A percentile compares a stretch with the other conserved stretches of the same genome.
These are phyloP conservation scores for Begonia masoniana DNA, from an alignment of 306 rosid genomes.

Conservation along the genomic window DNA sequence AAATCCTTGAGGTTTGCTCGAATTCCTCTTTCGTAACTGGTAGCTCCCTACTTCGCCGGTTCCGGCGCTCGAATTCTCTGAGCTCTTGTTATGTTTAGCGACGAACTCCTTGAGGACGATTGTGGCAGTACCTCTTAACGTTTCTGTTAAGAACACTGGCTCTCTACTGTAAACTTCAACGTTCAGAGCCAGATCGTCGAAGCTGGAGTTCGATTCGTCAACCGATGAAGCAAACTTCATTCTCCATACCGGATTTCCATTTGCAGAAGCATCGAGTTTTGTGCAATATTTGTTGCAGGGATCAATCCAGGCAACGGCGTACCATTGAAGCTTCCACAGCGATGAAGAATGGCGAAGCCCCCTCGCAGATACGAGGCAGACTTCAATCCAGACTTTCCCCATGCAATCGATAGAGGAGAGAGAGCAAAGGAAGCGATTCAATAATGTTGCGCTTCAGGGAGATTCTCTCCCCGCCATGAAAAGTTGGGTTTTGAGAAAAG, in stretches of 20 bases:
- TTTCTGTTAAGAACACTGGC: constrained; percentile 58
- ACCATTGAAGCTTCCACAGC: constrained; percentile 78
- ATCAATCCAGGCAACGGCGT: constrained; percentile 77
- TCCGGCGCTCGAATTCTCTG: constrained; percentile 26
- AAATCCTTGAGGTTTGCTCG: constrained; percentile 60
- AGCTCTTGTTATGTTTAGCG: constrained; percentile 34
- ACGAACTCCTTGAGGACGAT: constrained; percentile 50
- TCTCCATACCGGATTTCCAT: constrained; percentile 70
- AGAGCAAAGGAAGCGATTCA: not conserved
- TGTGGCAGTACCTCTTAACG: constrained; percentile 55
- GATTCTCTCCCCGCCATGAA: not conserved
- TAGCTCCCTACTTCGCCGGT: constrained; percentile 58
- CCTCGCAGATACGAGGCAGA: constrained; percentile 64
- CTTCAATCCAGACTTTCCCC: constrained; percentile 71
- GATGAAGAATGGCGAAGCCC: constrained; percentile 48
- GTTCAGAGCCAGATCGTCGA: constrained; percentile 40
- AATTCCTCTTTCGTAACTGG: constrained; percentile 42
- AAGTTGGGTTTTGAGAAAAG: not conserved
- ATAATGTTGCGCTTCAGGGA: not conserved
- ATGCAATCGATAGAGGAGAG: constrained; percentile 9
- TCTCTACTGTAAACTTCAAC: constrained; percentile 67
- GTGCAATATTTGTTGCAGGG: constrained; percentile 70
- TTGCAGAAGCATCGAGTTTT: constrained; percentile 57
- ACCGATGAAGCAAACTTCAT: constrained; percentile 52
- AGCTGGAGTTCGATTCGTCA: constrained; percentile 28